Conservation (phyloP, 192 early-diverging fungal species). For the Dimargaris xerosporica region DNA sequence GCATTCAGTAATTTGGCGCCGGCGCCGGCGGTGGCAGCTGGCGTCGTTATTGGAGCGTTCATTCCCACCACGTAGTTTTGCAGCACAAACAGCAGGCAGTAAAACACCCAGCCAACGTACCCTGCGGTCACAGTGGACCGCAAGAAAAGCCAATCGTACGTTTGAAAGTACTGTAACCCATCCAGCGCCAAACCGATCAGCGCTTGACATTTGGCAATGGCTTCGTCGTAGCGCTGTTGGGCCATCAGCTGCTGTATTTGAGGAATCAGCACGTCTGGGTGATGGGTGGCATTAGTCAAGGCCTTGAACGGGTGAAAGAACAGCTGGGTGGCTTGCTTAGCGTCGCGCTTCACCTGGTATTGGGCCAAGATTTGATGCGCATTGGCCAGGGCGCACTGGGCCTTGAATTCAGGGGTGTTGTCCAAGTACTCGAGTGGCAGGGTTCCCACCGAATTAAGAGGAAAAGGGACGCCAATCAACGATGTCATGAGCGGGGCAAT, state of each 20-base stretch:
- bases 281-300: conserved; percentile 35
- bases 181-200: conserved; percentile 52
- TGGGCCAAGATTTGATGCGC: conserved; percentile 74
- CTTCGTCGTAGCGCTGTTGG: conserved; percentile 39
- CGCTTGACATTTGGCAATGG: conserved; percentile 44
- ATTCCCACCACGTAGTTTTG: conserved; percentile 36
- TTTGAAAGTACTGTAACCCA: conserved; percentile 89
- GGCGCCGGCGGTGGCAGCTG: neutral
- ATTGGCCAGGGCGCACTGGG: conserved; percentile 62
- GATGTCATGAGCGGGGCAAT: conserved; percentile 91
- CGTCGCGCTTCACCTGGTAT: conserved; percentile 71
- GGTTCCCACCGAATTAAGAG: conserved; percentile 87
- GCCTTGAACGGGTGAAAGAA: conserved; percentile 63
- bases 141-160: conserved; percentile 92
- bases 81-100: conserved; percentile 67
- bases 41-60: neutral
- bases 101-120: conserved; percentile 81
- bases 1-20: too few relatives aligned
- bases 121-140: conserved; percentile 67
- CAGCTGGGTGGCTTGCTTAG: conserved; percentile 59
- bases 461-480: conserved; percentile 71
- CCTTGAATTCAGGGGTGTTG: conserved; percentile 51
- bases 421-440: conserved; percentile 70
- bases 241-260: conserved; percentile 48
- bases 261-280: conserved; percentile 31